These are phyloP conservation scores for Backusella mclennaniae DNA, from an alignment of 192 early-diverging fungal genomes.

Conservation along the genomic window DNA sequence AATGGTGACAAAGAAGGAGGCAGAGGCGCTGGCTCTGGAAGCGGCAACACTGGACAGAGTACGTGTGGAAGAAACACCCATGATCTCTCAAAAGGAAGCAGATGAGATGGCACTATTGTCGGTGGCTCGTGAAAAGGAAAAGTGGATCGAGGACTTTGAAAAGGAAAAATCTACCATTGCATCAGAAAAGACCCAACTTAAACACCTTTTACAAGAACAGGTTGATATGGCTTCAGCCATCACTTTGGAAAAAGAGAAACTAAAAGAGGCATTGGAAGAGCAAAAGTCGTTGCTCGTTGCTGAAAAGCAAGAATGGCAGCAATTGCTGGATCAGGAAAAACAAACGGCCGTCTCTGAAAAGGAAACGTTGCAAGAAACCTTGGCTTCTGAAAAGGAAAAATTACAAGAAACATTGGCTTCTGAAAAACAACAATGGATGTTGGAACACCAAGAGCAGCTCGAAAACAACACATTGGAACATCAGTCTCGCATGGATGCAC, in stretches of 20 bases:
- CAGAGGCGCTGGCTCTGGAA: not conserved
- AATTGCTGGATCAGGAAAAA: not conserved
- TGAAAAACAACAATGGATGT: not conserved
- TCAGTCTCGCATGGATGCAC: not conserved
- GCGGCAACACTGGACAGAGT: not conserved
- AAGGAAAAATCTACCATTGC: not conserved
- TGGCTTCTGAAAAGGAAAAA: not conserved
- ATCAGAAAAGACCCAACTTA: not conserved
- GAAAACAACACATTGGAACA: not conserved
- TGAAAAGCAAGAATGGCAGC: not conserved
- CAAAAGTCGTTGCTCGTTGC: not conserved
- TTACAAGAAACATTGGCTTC: constrained; percentile 1
- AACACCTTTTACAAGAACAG: not conserved
- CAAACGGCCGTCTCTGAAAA: not conserved
- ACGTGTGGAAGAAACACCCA: not conserved
- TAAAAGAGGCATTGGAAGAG: not conserved
- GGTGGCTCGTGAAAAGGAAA: not conserved
- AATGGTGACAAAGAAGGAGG: not conserved
- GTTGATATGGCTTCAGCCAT: not conserved
- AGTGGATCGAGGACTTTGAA: not conserved
- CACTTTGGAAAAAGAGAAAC: not conserved
- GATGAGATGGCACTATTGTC: not conserved
- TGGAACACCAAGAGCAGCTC: not conserved
- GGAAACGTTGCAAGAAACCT: not conserved
- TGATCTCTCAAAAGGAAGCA: not conserved